Conservation (phyloP, 306 rosid species). For the Rosa lucieae region DNA sequence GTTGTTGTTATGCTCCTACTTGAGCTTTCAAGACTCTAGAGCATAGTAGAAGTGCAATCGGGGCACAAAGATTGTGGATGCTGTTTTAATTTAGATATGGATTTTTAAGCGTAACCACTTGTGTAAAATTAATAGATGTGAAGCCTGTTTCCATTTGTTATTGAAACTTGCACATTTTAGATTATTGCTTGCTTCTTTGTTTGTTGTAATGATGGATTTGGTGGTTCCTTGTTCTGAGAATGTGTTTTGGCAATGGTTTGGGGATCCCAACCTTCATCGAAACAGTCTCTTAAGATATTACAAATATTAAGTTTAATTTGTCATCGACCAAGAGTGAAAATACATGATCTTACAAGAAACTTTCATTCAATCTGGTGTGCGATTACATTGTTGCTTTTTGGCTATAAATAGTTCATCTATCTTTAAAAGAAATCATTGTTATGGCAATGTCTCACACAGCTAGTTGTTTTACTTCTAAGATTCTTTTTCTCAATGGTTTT, state of each 20-base stretch:
- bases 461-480: neutral
- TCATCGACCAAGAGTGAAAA: neutral
- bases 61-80: slow-evolving; percentile 24
- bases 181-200: neutral
- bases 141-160: slow-evolving; percentile 13
- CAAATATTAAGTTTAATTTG: neutral
- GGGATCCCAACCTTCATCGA: neutral
- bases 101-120: slow-evolving; percentile 1
- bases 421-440: neutral
- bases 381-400: neutral
- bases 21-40: slow-evolving; percentile 17
- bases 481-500: neutral
- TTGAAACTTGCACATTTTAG: neutral
- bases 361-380: neutral
- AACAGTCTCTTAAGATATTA: neutral
- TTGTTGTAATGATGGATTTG: neutral
- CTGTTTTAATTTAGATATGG: slow-evolving; percentile 23
- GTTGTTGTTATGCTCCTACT: slow-evolving; percentile 15
- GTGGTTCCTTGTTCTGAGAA: neutral
- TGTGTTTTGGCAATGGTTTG: neutral
- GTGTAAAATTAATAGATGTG: slow-evolving; percentile 22
- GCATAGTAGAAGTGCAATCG: slow-evolving; percentile 14
- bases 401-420: neutral
- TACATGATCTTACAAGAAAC: neutral
- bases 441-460: neutral